These are phyloP conservation scores for Rutstroemia sp. DNA, from an alignment of 2,329 filamentous ascomycete species.

Conservation along the genomic window DNA sequence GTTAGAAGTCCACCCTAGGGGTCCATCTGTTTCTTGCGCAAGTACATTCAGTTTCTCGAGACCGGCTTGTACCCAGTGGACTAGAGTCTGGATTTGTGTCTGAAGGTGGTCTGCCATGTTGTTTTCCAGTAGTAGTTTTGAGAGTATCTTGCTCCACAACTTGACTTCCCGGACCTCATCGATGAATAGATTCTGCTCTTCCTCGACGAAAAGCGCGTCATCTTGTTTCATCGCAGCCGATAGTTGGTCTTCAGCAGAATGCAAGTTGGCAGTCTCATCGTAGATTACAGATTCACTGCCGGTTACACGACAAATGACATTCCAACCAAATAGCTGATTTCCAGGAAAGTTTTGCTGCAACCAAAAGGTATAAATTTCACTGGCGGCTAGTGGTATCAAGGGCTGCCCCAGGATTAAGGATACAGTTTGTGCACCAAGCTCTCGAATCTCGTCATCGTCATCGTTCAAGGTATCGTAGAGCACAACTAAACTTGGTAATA, in stretches of 20 bases:
- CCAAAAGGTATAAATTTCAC: slow-evolving; percentile 11
- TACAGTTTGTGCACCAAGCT: slow-evolving; percentile 32
- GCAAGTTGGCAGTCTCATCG: slow-evolving; percentile 14
- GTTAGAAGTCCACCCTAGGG: slow-evolving; percentile 66
- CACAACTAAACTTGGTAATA: slow-evolving; percentile 51
- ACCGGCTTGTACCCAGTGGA: slow-evolving; percentile 39
- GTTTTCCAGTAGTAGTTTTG: slow-evolving; percentile 8
- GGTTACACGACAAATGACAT: slow-evolving; percentile 18
- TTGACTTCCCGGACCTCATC: slow-evolving; percentile 70
- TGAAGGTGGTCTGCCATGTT: background rate
- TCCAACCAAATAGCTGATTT: slow-evolving; percentile 5
- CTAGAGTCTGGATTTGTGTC: background rate
- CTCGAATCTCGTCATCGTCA: slow-evolving; percentile 84
- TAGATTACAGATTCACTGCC: slow-evolving; percentile 10
- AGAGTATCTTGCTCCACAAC: slow-evolving; percentile 52
- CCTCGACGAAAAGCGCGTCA: slow-evolving; percentile 71
- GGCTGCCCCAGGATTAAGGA: slow-evolving; percentile 39
- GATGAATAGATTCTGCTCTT: slow-evolving; percentile 91
- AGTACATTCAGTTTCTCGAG: slow-evolving; percentile 14
- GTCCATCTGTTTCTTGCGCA: slow-evolving; percentile 45
- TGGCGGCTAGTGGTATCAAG: slow-evolving; percentile 26
- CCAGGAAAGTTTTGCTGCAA: slow-evolving; percentile 6
- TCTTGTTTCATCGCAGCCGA: slow-evolving; percentile 44
- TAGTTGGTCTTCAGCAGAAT: slow-evolving; percentile 35
- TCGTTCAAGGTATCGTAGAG: slow-evolving; percentile 76